A percentile compares a stretch with the other conserved stretches of the same genome.
phyloP scores from a whole-genome alignment of 768 basidiomycete species.

The Mycena rebaudengoi region DNA sequence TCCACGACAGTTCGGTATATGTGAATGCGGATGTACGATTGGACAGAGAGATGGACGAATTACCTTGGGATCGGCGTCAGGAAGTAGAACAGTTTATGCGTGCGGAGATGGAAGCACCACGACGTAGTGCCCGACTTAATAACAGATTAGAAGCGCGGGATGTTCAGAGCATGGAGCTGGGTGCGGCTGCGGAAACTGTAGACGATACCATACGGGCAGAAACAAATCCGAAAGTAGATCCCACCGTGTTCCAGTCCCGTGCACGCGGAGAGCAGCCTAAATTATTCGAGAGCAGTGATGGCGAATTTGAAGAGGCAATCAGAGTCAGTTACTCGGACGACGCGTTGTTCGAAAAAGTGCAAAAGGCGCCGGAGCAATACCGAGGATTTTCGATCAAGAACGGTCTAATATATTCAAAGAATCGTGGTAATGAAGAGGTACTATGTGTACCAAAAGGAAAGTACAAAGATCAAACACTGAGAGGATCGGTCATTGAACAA shows the following conservation, averaged over 20 bases:
- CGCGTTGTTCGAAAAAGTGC: conserved; percentile 27
- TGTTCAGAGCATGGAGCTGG: conserved; percentile 17
- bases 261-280: background rate
- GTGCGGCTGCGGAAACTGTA: background rate
- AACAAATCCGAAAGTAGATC: background rate
- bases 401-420: conserved; percentile 28
- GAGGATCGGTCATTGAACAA: conserved; percentile 33
- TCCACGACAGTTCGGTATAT: conserved; percentile 26
- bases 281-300: background rate
- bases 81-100: conserved; percentile 23
- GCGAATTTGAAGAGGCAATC: background rate
- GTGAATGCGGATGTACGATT: conserved; percentile 29
- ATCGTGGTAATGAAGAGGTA: conserved; percentile 2
- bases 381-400: conserved; percentile 29
- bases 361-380: conserved; percentile 25
- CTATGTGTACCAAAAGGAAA: conserved; percentile 35
- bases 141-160: conserved; percentile 19
- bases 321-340: conserved; percentile 26
- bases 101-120: background rate
- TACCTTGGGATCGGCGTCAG: conserved; percentile 15
- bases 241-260: background rate
- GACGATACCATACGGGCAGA: background rate
- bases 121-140: conserved; percentile 8
- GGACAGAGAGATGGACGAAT: conserved; percentile 28
- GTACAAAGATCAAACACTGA: conserved; percentile 28